Evolutionary conservation across 768 basidiomycete genomes (phyloP).

Genomic region (Agrocybe pediades): DNA sequence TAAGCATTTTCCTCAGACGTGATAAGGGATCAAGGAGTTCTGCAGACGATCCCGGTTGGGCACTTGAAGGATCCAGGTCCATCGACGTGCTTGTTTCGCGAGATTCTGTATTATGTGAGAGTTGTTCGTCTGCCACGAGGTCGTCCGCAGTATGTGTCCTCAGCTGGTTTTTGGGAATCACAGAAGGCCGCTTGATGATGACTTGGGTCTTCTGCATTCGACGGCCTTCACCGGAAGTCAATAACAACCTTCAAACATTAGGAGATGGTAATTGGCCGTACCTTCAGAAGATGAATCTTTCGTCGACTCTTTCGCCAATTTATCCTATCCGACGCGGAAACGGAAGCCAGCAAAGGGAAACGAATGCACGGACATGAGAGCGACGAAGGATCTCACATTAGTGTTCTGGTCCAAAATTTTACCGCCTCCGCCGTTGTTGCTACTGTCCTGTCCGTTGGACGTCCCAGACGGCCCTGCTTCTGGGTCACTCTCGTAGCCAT

Average conservation of each 20-base stretch:
- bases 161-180: slow-evolving; percentile 48
- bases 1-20: slow-evolving; percentile 55
- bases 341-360: slow-evolving; percentile 68
- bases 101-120: neutral
- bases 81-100: slow-evolving; percentile 17
- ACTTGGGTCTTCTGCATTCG: slow-evolving; percentile 55
- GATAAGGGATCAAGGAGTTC: slow-evolving; percentile 48
- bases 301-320: slow-evolving; percentile 40
- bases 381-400: slow-evolving; percentile 66
- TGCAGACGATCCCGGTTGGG: slow-evolving; percentile 12
- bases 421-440: neutral
- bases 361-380: slow-evolving; percentile 31
- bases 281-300: slow-evolving; percentile 40
- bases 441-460: slow-evolving; percentile 21
- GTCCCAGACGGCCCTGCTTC: slow-evolving; percentile 41
- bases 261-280: too few species aligned
- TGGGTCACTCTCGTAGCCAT: slow-evolving; percentile 63
- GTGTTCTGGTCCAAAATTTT: slow-evolving; percentile 20
- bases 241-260: too few species aligned
- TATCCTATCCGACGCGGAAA: slow-evolving; percentile 70
- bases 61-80: slow-evolving; percentile 12
- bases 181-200: slow-evolving; percentile 55
- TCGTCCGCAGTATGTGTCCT: slow-evolving; percentile 55
- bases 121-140: slow-evolving; percentile 22
- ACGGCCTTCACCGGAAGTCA: slow-evolving; percentile 31